Base-by-base conservation (phyloP, 495 filamentous ascomycete species). In the Lineolata rhizophorae region DNA sequence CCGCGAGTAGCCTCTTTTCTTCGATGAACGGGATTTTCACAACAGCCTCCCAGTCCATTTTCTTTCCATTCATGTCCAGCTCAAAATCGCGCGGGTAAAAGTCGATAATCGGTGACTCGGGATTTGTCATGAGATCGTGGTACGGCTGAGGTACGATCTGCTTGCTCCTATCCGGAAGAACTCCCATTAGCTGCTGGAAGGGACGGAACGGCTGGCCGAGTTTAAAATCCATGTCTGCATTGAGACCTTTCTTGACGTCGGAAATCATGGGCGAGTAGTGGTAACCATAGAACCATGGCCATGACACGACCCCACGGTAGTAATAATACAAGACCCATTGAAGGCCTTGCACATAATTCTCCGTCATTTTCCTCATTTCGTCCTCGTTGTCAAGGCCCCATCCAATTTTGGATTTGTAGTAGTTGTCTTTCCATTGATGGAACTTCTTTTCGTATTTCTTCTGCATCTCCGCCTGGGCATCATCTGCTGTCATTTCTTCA, bases 241-340 rank as follows among this genome's bases (percentile, higher is more conserved):
- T 65, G 29, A 95, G 52, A 6, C 90, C 90, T 45, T 76, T 81
- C 41, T 76, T 76, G 43, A 99, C 74, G 55, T 99, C 85, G 32
- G 78, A 85, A 29, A 85, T 95, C 79, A 91, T 92, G 5, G 90
- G 90, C 3, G 90, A 74, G 52, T 95, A 99, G 53, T 99, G 90
- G 46, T 91, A 99, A 20, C 58, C 53, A 53, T 94, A 99, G 53
- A 77, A 99, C 90, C 90, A 99, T 16, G 87, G 78, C 90, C 90
- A 99, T 30, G 84, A 94, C 17, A 74, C 90, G 34, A 99, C 83
- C 30, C 90, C 87, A 32, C 76, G 72, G 48, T 99, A 95, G 48
- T 99, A 99, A 55, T 97, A 97, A 54, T 74, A 93, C 22, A 99
- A 57, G 20, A 99, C 90, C 90, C 90, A 99, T 46, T 99, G 90